Conservation (phyloP, 306 rosid species). For the Pachyrhizus erosus region DNA sequence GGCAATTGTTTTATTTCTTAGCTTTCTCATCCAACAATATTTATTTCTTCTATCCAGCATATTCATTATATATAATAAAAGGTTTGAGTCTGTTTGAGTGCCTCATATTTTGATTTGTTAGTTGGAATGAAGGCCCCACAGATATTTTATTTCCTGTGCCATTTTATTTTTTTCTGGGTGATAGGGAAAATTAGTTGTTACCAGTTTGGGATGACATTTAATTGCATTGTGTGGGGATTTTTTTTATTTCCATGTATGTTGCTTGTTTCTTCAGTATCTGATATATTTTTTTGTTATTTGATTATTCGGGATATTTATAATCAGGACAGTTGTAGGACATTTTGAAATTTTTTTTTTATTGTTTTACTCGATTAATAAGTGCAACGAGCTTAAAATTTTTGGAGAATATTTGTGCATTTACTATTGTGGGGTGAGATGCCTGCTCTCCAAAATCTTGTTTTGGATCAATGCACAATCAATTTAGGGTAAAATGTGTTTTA, state of each 20-base stretch:
- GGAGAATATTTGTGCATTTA: not conserved
- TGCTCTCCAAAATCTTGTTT: not conserved
- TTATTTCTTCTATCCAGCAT: conserved; percentile 43
- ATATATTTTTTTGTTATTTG: conserved; percentile 36
- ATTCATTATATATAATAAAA: conserved; percentile 52
- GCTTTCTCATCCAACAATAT: conserved; percentile 43
- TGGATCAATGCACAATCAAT: not conserved
- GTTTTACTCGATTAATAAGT: conserved; percentile 7
- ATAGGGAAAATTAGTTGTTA: conserved; percentile 30
- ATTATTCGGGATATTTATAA: conserved; percentile 37
- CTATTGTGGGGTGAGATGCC: not conserved
- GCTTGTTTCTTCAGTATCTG: conserved; percentile 40
- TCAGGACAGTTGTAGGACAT: not conserved
- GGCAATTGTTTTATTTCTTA: conserved; percentile 56
- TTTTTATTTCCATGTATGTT: conserved; percentile 39
- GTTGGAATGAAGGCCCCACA: conserved; percentile 50
- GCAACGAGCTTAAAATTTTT: not conserved
- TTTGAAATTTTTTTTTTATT: not conserved
- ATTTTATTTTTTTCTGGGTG: conserved; percentile 34
- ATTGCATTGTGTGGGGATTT: conserved; percentile 27
- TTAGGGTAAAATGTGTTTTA: not conserved
- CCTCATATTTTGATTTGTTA: conserved; percentile 45
- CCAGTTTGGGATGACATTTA: conserved; percentile 42
- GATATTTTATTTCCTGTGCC: conserved; percentile 53
- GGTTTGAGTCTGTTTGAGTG: conserved; percentile 48